These are phyloP conservation scores for Kalmanozyma brasiliensis DNA, from an alignment of 1,284 basidiomycete species.

Conservation along the genomic window DNA sequence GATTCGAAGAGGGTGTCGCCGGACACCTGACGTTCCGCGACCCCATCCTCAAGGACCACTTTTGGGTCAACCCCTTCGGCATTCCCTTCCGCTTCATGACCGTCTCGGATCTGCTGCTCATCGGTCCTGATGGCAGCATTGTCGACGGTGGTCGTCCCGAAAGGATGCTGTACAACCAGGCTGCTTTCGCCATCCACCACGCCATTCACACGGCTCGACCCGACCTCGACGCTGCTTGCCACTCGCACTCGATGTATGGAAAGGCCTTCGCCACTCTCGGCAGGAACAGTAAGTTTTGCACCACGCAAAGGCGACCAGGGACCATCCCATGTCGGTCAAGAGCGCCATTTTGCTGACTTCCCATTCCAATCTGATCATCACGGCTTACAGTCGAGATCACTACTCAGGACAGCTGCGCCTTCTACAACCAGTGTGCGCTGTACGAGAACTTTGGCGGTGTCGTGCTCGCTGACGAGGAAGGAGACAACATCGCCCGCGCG, in stretches of 20 bases:
- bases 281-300: conserved; percentile 69
- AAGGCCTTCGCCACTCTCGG: conserved; percentile 75
- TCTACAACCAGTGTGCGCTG: conserved; percentile 65
- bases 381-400: conserved; percentile 67
- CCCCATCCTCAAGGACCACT: conserved; percentile 71
- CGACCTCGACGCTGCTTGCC: conserved; percentile 75
- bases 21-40: conserved; percentile 76
- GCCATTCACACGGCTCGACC: conserved; percentile 75
- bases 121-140: conserved; percentile 53
- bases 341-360: background rate
- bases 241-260: conserved; percentile 75
- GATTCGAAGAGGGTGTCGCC: conserved; percentile 73
- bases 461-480: conserved; percentile 74
- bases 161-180: conserved; percentile 66
- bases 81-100: conserved; percentile 54
- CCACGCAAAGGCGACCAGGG: no score
- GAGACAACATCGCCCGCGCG: conserved; percentile 72
- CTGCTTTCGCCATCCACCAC: conserved; percentile 73
- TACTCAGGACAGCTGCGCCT: conserved; percentile 68
- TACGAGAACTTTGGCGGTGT: conserved; percentile 72
- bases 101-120: conserved; percentile 53
- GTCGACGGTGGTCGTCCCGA: conserved; percentile 55
- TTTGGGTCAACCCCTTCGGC: conserved; percentile 70
- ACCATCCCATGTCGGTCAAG: no score
- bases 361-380: background rate